Evolutionary conservation across 495 filamentous ascomycete genomes (phyloP).

Genomic region (Trichoderma parareesei): DNA sequence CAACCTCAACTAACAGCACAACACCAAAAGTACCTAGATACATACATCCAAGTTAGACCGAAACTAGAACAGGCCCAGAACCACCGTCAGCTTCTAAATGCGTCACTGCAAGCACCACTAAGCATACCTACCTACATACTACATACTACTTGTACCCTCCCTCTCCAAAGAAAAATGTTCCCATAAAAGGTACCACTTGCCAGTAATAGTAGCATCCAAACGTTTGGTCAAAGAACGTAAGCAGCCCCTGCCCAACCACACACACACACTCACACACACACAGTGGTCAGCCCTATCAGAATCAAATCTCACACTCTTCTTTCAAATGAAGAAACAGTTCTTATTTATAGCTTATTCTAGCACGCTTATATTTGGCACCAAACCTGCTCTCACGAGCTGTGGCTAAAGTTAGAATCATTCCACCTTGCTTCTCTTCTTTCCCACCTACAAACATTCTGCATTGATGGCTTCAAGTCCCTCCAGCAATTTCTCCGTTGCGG

Average conservation of each 20-base stretch:
- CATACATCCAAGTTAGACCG: background rate
- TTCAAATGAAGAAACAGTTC: background rate
- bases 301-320: background rate
- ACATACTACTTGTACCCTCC: too few relatives aligned
- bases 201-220: too few relatives aligned
- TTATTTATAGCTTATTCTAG: background rate
- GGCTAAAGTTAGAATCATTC: background rate
- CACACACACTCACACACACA: background rate
- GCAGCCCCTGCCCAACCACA: background rate
- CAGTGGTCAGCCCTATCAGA: background rate
- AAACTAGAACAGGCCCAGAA: background rate
- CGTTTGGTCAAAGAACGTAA: background rate
- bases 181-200: too few relatives aligned
- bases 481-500: too few relatives aligned
- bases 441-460: too few relatives aligned
- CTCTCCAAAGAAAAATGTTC: too few relatives aligned
- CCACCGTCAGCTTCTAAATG: constrained; percentile 6
- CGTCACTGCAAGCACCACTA: background rate
- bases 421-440: too few relatives aligned
- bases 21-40: background rate
- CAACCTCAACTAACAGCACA: background rate
- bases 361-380: background rate
- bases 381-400: background rate
- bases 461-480: too few relatives aligned
- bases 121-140: too few relatives aligned